Percentiles rank a stretch among this genome's conserved stretches.
These are phyloP conservation scores for Candida dajiaensis DNA, from an alignment of 805 yeast species.

Conservation along the genomic window DNA sequence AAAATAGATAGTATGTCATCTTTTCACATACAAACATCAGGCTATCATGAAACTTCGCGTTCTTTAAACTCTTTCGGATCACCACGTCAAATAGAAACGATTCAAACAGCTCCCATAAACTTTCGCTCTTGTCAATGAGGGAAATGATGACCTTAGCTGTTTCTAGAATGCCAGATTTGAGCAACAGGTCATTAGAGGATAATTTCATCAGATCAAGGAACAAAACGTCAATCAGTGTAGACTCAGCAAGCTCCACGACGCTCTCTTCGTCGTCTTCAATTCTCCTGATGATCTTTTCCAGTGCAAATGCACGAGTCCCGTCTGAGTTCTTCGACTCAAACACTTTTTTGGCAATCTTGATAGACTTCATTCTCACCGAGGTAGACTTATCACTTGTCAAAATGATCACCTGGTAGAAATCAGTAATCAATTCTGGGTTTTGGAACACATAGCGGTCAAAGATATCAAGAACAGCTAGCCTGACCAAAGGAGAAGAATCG, in stretches of 20 bases:
- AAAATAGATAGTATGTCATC: conserved; percentile 33
- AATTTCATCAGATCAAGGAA: conserved; percentile 19
- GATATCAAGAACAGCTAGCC: conserved; percentile 72
- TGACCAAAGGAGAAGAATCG: conserved; percentile 64
- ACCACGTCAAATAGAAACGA: conserved; percentile 41
- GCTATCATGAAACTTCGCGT: conserved; percentile 10
- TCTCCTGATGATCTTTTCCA: conserved; percentile 47
- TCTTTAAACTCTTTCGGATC: conserved; percentile 25
- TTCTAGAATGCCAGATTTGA: conserved; percentile 8
- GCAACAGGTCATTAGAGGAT: not conserved
- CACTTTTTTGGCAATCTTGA: conserved; percentile 45
- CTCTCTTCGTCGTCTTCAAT: conserved; percentile 68
- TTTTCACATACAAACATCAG: conserved; percentile 19
- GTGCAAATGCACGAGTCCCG: conserved; percentile 34
- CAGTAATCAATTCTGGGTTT: conserved; percentile 39
- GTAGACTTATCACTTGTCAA: conserved; percentile 51
- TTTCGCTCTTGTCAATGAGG: conserved; percentile 32
- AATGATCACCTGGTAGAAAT: conserved; percentile 36
- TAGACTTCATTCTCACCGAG: conserved; percentile 57
- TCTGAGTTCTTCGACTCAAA: conserved; percentile 30
- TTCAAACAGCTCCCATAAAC: conserved; percentile 39
- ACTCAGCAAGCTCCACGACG: conserved; percentile 37
- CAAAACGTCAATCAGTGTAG: conserved; percentile 33
- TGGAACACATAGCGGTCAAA: conserved; percentile 41
- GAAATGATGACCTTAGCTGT: conserved; percentile 28